phyloP scores from a whole-genome alignment of 495 filamentous ascomycete genomes.

The Hyphodiscus hymeniophilus region DNA sequence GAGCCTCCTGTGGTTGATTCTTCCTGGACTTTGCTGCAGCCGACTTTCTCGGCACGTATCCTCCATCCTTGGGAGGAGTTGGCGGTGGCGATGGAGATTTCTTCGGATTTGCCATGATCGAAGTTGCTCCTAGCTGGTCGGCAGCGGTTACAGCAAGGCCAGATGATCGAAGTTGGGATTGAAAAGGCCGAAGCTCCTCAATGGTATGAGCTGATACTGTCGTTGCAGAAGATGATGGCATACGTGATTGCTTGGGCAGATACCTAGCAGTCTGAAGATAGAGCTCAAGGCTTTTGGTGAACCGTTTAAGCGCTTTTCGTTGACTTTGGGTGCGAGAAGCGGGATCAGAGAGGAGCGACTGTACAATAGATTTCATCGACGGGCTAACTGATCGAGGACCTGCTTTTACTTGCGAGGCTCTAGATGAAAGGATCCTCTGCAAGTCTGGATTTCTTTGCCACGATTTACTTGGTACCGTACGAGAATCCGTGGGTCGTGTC shows the following conservation, averaged over 20 bases:
- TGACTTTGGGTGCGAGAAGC: conserved; percentile 30
- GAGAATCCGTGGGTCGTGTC: background rate
- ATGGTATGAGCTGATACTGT: conserved; percentile 34
- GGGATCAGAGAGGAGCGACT: conserved; percentile 3
- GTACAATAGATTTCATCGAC: conserved; percentile 4
- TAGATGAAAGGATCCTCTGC: background rate
- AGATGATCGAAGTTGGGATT: conserved; percentile 33
- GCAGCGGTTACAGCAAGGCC: conserved; percentile 41
- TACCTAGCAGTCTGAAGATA: conserved; percentile 27
- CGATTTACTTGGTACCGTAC: background rate
- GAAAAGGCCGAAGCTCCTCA: conserved; percentile 35
- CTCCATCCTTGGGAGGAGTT: conserved; percentile 5
- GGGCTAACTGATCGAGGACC: background rate
- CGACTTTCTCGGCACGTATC: background rate
- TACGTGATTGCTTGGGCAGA: conserved; percentile 12
- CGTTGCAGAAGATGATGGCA: conserved; percentile 23
- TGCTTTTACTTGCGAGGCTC: background rate
- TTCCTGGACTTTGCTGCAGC: background rate
- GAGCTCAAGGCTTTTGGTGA: conserved; percentile 33
- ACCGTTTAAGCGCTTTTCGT: conserved; percentile 29
- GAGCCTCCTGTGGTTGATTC: conserved; percentile 1
- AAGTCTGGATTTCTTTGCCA: background rate
- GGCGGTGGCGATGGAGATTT: conserved; percentile 1
- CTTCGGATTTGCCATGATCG: background rate
- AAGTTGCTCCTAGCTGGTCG: conserved; percentile 26